Conservation (phyloP, 2,329 filamentous ascomycete genomes). For the Xylaria sp. region DNA sequence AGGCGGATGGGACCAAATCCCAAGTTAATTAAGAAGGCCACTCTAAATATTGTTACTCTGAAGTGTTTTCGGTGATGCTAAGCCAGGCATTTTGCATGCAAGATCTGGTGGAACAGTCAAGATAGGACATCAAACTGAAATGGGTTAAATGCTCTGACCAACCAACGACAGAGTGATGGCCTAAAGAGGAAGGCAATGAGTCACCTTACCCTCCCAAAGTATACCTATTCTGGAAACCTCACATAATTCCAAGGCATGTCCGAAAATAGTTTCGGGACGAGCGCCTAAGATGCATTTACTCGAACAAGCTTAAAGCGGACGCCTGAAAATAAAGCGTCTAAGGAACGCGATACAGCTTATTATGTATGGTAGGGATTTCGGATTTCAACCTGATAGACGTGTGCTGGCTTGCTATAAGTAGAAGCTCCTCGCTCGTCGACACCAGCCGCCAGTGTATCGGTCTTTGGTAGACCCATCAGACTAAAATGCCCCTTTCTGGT, state of each 20-base stretch:
- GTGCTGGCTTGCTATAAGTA: neutral
- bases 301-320: neutral
- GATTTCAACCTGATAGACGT: neutral
- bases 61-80: neutral
- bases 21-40: neutral
- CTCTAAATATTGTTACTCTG: neutral
- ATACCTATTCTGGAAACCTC: neutral
- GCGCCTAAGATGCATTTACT: neutral
- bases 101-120: neutral
- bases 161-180: neutral
- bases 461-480: neutral
- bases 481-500: too few species aligned
- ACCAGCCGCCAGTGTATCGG: neutral
- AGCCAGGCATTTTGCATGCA: neutral
- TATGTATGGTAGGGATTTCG: neutral
- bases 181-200: neutral
- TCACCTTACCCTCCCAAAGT: neutral
- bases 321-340: neutral
- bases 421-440: neutral
- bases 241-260: neutral
- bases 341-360: neutral
- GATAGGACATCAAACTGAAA: neutral
- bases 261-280: neutral
- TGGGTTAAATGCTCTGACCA: slow-evolving; percentile 2
- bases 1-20: neutral